Percentiles rank a stretch among this genome's conserved stretches.
These are phyloP conservation scores for Fusarium oligoseptatum DNA, from an alignment of 2,329 filamentous ascomycete genomes.

Conservation along the genomic window DNA sequence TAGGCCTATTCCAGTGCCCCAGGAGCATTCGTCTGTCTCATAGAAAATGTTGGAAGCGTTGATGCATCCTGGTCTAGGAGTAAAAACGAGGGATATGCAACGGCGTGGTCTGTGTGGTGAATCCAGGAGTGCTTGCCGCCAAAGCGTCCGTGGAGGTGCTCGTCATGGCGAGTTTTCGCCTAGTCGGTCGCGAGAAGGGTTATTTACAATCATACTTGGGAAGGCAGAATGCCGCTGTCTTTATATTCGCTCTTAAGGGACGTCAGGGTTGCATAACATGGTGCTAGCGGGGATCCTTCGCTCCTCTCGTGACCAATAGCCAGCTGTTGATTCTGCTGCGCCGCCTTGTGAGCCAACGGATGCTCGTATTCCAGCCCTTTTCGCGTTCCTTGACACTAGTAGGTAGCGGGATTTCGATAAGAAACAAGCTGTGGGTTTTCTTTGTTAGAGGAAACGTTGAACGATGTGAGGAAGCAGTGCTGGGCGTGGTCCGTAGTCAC, in stretches of 20 bases:
- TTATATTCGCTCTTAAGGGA: background rate
- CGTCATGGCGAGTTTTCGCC: background rate
- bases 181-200: background rate
- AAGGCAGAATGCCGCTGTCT: background rate
- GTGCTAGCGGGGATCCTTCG: background rate
- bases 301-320: background rate
- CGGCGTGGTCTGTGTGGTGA: background rate
- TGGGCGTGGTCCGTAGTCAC: background rate
- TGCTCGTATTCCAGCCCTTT: background rate
- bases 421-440: background rate
- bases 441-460: background rate
- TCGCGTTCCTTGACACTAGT: background rate
- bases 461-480: background rate
- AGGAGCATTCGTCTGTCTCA: background rate
- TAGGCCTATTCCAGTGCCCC: background rate
- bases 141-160: background rate
- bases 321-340: background rate
- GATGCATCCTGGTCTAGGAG: background rate
- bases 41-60: conserved; percentile 1
- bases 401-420: background rate
- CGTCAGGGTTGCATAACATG: background rate
- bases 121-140: background rate
- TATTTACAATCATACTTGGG: background rate
- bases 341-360: background rate
- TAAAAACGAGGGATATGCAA: background rate